Base-by-base conservation (phyloP, 2,329 filamentous ascomycete genomes). In the Hymenoscyphus infarciens region DNA sequence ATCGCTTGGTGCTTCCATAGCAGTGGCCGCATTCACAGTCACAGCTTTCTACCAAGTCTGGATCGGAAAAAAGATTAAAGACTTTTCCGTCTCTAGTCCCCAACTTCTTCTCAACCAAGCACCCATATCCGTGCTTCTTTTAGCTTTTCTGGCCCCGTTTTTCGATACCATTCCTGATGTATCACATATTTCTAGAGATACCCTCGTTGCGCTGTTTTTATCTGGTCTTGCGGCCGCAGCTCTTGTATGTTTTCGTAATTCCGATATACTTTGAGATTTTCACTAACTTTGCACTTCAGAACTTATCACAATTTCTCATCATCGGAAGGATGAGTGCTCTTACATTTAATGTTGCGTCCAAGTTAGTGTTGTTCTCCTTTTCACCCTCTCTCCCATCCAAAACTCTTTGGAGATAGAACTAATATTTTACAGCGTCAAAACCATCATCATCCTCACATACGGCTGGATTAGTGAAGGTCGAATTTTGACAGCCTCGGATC, bases 31-130 rank as follows among this genome's bases (percentile, higher is more conserved):
- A 8, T 79, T 80, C 64, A 76, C 74, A 61, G 76, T 77, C 2
- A 79, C 78, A 8, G 78, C 77, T 1, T 76, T 80, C 56, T 80
- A 80, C 64, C 77, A 79, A 68, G 78, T 79, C 56, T 80, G 78
- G 78, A 80, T 80, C 62, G 78, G 77, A 66, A 79, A 79, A 74
- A 79, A 79, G 69, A 79, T 80, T 61, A 75, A 76, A 61, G 78
- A 80, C 66, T 78, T 80, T 55, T 55, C 55, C 1, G 78, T 79
- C 13, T 76, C 76, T 0, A 75, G 75, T 45, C 77, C 77, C 1
- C 78, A 80, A 64, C 71, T 80, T 15, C 72, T 80, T 5, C 71
- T 79, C 57, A 80, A 79, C 66, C 78, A 80, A 65, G 78, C 78
- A 4, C 78, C 77, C 15, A 77, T 79, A 59, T 77, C 77, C 5